Base-by-base conservation (phyloP, 2,329 filamentous ascomycete species). In the Calonectria pteridis region DNA sequence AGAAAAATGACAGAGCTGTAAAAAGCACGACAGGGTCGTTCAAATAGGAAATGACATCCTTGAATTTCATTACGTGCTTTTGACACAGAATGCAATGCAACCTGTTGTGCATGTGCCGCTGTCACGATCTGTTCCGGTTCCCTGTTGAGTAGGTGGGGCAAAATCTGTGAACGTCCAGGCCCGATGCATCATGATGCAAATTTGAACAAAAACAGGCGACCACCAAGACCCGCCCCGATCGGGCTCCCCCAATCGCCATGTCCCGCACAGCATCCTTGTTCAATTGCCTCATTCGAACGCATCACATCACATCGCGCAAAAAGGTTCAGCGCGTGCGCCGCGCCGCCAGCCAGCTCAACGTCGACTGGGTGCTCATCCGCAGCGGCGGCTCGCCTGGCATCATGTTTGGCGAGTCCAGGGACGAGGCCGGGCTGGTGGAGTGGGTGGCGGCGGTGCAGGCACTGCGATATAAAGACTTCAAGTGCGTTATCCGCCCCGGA, bases 251-350 rank as follows among this genome's bases (percentile, higher is more conserved):
- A 55, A 28, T 4, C 70, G 71, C 31, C 31, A 81, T 81, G 79
- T 67, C 78, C 29, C 79, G 74, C 40, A 64, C 73, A 1, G 43
- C 74, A 1, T 53, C 71, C 5, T 63, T 81, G 18, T 81, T 81
- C 62, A 79, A 76, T n/a, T 76, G 74, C 33, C 86, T 96, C 58
- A 94, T 96, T 73, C 90, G 93, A 67, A 96, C 94, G 0, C 94
- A 96, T 78, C 94, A 96, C 83, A 95, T 96, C 80, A 95, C 93
- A 5, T 95, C 93, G 0, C 92, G 93, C 76, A 95, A 95, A 82
- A 96, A 96, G 81, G 84, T 89, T 0, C 84, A 86, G 10, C 84
- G 84, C 70, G 87, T 96, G 28, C 90, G 88, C 65, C 93, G 93
- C 82, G 89, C 90, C 4, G 91, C 93, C 9, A 87, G 90, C 37